Evolutionary conservation across 768 basidiomycete species (phyloP).

Genomic region (Lyophyllum shimeji): DNA sequence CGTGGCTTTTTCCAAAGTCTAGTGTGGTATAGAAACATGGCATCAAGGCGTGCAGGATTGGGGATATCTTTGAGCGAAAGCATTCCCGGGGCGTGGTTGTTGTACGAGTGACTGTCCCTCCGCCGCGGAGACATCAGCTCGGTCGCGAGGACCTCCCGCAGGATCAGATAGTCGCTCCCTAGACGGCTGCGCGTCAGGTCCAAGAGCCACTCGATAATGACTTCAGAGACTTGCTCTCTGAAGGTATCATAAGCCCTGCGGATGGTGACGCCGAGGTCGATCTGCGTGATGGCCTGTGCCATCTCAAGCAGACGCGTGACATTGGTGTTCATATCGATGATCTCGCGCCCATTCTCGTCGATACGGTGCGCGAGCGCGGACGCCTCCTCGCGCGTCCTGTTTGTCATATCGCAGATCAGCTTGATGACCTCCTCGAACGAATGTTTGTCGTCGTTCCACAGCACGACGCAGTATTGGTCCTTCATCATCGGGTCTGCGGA

Average conservation of each 20-base stretch:
- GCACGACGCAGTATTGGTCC: slow-evolving; percentile 76
- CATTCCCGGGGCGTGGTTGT: slow-evolving; percentile 36
- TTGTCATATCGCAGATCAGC: slow-evolving; percentile 59
- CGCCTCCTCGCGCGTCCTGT: slow-evolving; percentile 57
- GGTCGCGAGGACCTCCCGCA: slow-evolving; percentile 71
- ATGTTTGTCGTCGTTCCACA: slow-evolving; percentile 99
- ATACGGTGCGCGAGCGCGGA: slow-evolving; percentile 54
- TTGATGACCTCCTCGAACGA: slow-evolving; percentile 86
- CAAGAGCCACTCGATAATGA: slow-evolving; percentile 84
- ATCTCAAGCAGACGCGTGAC: slow-evolving; percentile 63
- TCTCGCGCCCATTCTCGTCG: slow-evolving; percentile 79
- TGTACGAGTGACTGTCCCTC: slow-evolving; percentile 47
- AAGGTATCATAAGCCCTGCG: slow-evolving; percentile 87
- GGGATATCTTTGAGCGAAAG: slow-evolving; percentile 41
- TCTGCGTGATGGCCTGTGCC: slow-evolving; percentile 77
- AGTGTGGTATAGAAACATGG: slow-evolving; percentile 79
- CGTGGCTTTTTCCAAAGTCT: slow-evolving; percentile 85
- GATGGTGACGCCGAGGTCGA: slow-evolving; percentile 90
- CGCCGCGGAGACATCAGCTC: slow-evolving; percentile 66
- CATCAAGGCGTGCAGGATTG: slow-evolving; percentile 66
- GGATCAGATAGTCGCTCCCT: slow-evolving; percentile 61
- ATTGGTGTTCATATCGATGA: slow-evolving; percentile 73
- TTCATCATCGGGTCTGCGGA: slow-evolving; percentile 78
- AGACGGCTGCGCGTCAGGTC: slow-evolving; percentile 76
- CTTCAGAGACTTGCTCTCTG: slow-evolving; percentile 79